phyloP scores from a whole-genome alignment of 768 basidiomycete species.

The Trichaptum fuscoviolaceum region DNA sequence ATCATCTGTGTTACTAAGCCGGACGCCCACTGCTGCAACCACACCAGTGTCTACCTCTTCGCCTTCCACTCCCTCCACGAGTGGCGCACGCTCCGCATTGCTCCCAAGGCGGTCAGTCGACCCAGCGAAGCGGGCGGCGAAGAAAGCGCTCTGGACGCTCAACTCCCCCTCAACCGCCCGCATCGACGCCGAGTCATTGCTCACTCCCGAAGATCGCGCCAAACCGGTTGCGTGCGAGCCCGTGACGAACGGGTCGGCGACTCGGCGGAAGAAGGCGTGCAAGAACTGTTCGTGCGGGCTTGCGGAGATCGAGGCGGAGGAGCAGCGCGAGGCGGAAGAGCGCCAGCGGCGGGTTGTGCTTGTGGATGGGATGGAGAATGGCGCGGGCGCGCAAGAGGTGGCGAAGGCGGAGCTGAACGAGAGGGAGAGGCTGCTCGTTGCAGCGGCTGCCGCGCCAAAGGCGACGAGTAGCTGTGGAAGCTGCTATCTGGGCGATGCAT shows the following conservation, averaged over 20 bases:
- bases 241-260: slow-evolving; percentile 34
- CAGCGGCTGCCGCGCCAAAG: slow-evolving; percentile 70
- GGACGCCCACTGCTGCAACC: slow-evolving; percentile 15
- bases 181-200: slow-evolving; percentile 78
- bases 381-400: slow-evolving; percentile 49
- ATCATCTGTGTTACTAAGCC: slow-evolving; percentile 40
- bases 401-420: slow-evolving; percentile 37
- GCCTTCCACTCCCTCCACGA: slow-evolving; percentile 6
- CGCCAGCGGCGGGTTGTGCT: slow-evolving; percentile 57
- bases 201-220: slow-evolving; percentile 77
- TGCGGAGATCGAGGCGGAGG: slow-evolving; percentile 87
- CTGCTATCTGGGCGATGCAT: slow-evolving; percentile 97
- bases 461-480: slow-evolving; percentile 96
- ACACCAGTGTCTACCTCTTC: background rate
- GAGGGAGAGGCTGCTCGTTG: slow-evolving; percentile 57
- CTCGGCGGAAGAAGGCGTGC: slow-evolving; percentile 87
- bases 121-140: slow-evolving; percentile 59
- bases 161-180: slow-evolving; percentile 62
- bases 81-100: slow-evolving; percentile 32
- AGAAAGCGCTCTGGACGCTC: slow-evolving; percentile 87
- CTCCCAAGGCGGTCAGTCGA: slow-evolving; percentile 47
- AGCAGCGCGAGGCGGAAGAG: slow-evolving; percentile 31
- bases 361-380: slow-evolving; percentile 58
- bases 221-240: slow-evolving; percentile 79
- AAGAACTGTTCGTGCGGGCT: slow-evolving; percentile 97